Conservation (phyloP, 2,329 filamentous ascomycete genomes). For the Tolypocladium inflatum region DNA sequence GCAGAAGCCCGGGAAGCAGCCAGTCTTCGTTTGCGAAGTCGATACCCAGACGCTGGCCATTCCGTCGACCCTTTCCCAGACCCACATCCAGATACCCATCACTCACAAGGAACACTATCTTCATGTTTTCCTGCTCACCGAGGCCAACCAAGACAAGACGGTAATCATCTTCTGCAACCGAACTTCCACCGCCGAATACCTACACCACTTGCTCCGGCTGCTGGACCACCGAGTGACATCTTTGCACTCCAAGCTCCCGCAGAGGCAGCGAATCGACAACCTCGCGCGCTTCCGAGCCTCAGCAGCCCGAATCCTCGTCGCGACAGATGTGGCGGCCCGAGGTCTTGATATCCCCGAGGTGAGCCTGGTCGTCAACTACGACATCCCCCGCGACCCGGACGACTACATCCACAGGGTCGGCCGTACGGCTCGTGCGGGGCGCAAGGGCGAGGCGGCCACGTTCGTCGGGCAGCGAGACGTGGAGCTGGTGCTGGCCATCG, state of each 20-base stretch:
- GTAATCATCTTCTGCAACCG: constrained; percentile 94
- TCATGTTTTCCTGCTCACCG: constrained; percentile 77
- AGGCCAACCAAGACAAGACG: constrained; percentile 63
- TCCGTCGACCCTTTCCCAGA: constrained; percentile 72
- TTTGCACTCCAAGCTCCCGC: constrained; percentile 78
- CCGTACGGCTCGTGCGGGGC: constrained; percentile 85
- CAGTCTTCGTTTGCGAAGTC: constrained; percentile 83
- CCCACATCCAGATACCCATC: constrained; percentile 78
- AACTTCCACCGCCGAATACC: constrained; percentile 75
- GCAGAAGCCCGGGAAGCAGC: constrained; percentile 55
- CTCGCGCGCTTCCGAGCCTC: constrained; percentile 84
- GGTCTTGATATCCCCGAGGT: constrained; percentile 95
- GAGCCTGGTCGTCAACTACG: constrained; percentile 85
- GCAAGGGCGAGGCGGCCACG: constrained; percentile 72
- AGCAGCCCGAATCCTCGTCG: constrained; percentile 81
- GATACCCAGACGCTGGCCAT: constrained; percentile 68
- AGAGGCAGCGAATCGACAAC: constrained; percentile 78
- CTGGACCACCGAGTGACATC: constrained; percentile 86
- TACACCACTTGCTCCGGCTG: constrained; percentile 79
- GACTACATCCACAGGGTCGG: constrained; percentile 97
- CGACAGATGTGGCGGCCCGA: constrained; percentile 88
- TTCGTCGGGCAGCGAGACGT: constrained; percentile 92
- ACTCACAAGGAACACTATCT: constrained; percentile 94
- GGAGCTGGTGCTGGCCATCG: constrained; percentile 81
- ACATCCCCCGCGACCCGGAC: constrained; percentile 89